These are phyloP conservation scores for Suhomyces bribrorum DNA, from an alignment of 1,139 yeast species.

Conservation along the genomic window DNA sequence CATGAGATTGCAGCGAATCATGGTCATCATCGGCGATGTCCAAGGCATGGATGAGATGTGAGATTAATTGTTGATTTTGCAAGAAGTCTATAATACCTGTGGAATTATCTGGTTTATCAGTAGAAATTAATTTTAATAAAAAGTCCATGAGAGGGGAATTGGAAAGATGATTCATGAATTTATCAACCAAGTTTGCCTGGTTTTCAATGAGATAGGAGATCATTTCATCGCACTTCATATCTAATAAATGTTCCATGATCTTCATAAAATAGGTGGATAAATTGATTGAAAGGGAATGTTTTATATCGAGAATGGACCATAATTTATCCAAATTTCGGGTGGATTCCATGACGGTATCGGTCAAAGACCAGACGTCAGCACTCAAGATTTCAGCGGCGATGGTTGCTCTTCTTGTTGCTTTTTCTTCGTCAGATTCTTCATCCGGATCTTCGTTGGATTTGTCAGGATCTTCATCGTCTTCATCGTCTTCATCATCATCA, in stretches of 20 bases:
- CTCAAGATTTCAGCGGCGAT: constrained; percentile 88
- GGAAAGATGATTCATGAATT: constrained; percentile 75
- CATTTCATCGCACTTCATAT: constrained; percentile 87
- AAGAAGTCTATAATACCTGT: constrained; percentile 76
- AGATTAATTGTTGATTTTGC: constrained; percentile 63
- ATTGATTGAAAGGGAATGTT: constrained; percentile 63
- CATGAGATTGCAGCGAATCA: constrained; percentile 30
- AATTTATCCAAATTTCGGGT: constrained; percentile 62
- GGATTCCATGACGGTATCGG: constrained; percentile 87
- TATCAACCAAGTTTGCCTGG: constrained; percentile 62
- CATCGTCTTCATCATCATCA: constrained; percentile 21
- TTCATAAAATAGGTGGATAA: constrained; percentile 90
- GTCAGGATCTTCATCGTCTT: constrained; percentile 31
- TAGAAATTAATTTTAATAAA: constrained; percentile 69
- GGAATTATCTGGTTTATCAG: constrained; percentile 75
- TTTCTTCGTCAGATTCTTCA: constrained; percentile 50
- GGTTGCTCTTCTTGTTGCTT: constrained; percentile 70
- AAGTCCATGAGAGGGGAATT: constrained; percentile 89
- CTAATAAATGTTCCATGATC: constrained; percentile 88
- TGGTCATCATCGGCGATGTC: constrained; percentile 33
- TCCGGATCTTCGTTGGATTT: constrained; percentile 14
- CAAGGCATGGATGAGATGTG: constrained; percentile 57
- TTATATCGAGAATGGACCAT: constrained; percentile 74
- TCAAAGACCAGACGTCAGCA: constrained; percentile 92
- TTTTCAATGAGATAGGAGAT: constrained; percentile 63